These are phyloP conservation scores for Trichomonascus vanleenenianus DNA, from an alignment of 805 yeast genomes.

Conservation along the genomic window DNA sequence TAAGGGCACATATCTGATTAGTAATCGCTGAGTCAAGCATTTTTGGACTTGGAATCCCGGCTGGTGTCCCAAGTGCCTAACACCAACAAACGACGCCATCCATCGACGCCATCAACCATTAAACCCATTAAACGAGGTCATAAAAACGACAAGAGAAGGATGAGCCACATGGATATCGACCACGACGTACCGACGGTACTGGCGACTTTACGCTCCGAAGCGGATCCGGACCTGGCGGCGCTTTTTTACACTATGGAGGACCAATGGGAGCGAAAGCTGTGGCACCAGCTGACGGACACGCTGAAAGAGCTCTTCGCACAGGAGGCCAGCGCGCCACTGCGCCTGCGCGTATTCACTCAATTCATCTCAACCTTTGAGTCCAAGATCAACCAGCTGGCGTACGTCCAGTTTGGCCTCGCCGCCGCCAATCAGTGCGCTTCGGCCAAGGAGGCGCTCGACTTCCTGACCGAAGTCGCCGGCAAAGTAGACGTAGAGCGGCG, in stretches of 20 bases:
- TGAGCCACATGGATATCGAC: constrained; percentile 21
- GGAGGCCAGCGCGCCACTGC: constrained; percentile 44
- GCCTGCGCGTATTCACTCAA: constrained; percentile 59
- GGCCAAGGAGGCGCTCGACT: constrained; percentile 42
- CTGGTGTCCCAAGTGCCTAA: no score
- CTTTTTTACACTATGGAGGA: constrained; percentile 70
- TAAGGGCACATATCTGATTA: no score
- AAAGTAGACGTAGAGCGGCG: constrained; percentile 35
- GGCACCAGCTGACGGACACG: constrained; percentile 84
- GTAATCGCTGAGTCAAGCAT: no score
- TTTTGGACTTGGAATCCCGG: no score
- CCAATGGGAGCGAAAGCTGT: constrained; percentile 76
- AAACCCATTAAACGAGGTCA: neutral
- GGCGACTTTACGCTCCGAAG: constrained; percentile 55
- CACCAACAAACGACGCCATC: no score
- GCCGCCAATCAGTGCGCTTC: constrained; percentile 40
- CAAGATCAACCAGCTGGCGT: constrained; percentile 70
- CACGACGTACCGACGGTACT: constrained; percentile 42
- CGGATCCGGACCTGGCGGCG: constrained; percentile 56
- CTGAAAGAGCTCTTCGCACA: constrained; percentile 54
- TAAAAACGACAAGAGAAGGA: neutral
- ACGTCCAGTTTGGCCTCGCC: constrained; percentile 62
- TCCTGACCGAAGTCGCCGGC: constrained; percentile 37
- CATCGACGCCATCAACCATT: neutral
- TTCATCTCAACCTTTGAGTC: constrained; percentile 61